phyloP scores from a whole-genome alignment of 352 stramenopile genomes.

The Phytophthora cryptogea region DNA sequence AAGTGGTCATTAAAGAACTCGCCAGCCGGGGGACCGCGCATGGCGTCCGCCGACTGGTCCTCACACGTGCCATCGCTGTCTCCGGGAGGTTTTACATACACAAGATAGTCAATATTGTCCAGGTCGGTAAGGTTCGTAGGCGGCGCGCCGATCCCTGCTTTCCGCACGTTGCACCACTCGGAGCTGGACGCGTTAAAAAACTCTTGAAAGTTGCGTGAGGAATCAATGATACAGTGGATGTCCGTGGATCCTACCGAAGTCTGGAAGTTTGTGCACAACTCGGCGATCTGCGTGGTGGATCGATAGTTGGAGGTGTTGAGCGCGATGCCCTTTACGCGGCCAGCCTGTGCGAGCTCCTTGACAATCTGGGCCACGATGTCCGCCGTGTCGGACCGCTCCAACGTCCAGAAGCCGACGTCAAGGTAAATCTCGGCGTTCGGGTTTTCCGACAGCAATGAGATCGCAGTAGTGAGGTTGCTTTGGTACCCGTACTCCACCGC shows the following conservation, averaged over 20 bases:
- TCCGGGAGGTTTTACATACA: slow-evolving; percentile 73
- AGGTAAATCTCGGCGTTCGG: slow-evolving; percentile 72
- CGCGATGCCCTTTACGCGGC: slow-evolving; percentile 63
- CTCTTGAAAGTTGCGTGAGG: slow-evolving; percentile 68
- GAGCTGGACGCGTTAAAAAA: slow-evolving; percentile 29
- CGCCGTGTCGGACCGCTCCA: slow-evolving; percentile 33
- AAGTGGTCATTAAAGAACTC: slow-evolving; percentile 70
- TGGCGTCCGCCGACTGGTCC: slow-evolving; percentile 44
- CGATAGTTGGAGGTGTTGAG: slow-evolving; percentile 85
- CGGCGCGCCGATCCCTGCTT: slow-evolving; percentile 54
- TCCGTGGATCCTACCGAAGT: slow-evolving; percentile 36
- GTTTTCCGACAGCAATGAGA: slow-evolving; percentile 54
- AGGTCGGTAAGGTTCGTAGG: slow-evolving; percentile 57
- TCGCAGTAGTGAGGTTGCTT: slow-evolving; percentile 53
- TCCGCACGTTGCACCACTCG: slow-evolving; percentile 74
- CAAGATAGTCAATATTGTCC: slow-evolving; percentile 63
- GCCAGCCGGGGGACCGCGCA: slow-evolving; percentile 54
- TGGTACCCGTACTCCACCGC: slow-evolving; percentile 52
- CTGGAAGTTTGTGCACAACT: slow-evolving; percentile 64
- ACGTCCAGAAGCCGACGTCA: slow-evolving; percentile 69
- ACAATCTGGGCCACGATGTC: slow-evolving; percentile 43
- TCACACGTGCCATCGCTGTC: slow-evolving; percentile 66
- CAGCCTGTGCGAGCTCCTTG: slow-evolving; percentile 43
- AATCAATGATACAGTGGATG: slow-evolving; percentile 67
- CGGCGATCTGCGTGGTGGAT: slow-evolving; percentile 47